Base-by-base conservation (phyloP, 495 filamentous ascomycete species). In the Xylaria bambusicola region DNA sequence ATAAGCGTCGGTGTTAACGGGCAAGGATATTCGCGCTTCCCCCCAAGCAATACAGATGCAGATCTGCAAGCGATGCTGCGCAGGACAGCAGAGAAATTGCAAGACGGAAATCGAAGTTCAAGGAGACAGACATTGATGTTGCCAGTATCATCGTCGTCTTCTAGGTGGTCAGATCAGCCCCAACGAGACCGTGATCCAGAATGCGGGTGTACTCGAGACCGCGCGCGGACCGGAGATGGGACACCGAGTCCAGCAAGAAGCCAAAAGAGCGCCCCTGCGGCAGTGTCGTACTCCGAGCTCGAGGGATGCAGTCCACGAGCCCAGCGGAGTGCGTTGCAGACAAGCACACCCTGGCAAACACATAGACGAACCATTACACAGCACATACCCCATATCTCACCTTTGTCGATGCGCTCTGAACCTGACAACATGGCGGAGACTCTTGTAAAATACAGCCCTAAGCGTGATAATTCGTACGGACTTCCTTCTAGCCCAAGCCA, bases 1-100 rank as follows among this genome's bases (percentile, higher is more conserved):
- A 45, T 66, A 23, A 57, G 44, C 21, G 40, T 59, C 9, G 62
- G 57, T 7, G 55, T 58, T n/a, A 47, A 26, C 6, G 59, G 21
- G 10, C 66, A 62, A 18, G 67, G 60, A 4, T 48, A 58, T 27
- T 65, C 48, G 42, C 62, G 52, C 5, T 61, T 61, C 15, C 56
- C 63, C 10, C 10, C 29, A 33, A 58, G 54, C 44, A 73, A 66
- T 31, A 75, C 76, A 3, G 75, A 78, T 48, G 71, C 74, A 29
- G 74, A 72, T 2, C 54, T 80, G 23, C 64, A 73, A 2, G 66
- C 75, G 36, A 80, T 80, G 21, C 59, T 80, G 20, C 68, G 63
- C 17, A 74, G 73, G 26, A 80, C 76, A 0, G 77, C 76, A 24
- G 67, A 75, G 62, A 65, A 73, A 27, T 60, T 80, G n/a, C 71